These are phyloP conservation scores for Sclerospora graminicola DNA, from an alignment of 352 stramenopile genomes.

Conservation along the genomic window DNA sequence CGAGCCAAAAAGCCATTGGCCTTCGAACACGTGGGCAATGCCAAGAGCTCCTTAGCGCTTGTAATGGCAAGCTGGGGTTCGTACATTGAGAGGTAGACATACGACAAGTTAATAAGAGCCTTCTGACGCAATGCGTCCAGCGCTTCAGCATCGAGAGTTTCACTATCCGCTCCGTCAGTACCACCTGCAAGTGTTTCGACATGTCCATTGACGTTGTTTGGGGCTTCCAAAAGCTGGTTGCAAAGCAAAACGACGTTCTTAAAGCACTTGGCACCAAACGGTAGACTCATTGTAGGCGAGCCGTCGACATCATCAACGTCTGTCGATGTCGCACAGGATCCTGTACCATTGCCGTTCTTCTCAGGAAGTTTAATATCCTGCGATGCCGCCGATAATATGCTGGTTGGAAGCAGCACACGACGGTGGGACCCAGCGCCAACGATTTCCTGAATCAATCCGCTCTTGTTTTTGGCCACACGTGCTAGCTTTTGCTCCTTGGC, in stretches of 20 bases:
- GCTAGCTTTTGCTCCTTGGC: conserved; percentile 57
- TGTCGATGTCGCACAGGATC: conserved; percentile 13
- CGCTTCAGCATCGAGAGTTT: conserved; percentile 33
- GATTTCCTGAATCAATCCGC: conserved; percentile 67
- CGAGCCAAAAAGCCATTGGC: conserved; percentile 69
- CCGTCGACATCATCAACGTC: conserved; percentile 27
- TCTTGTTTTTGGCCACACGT: conserved; percentile 62
- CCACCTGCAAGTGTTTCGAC: conserved; percentile 5
- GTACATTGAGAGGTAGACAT: conserved; percentile 87
- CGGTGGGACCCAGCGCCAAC: conserved; percentile 71
- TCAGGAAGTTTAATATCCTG: conserved; percentile 59
- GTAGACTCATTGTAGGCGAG: conserved; percentile 69
- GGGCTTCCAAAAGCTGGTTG: conserved; percentile 56
- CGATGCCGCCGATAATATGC: conserved; percentile 40
- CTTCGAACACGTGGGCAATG: conserved; percentile 56
- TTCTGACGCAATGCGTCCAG: conserved; percentile 75
- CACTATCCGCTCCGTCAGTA: conserved; percentile 15
- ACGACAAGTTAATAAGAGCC: conserved; percentile 79
- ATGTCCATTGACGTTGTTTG: conserved; percentile 20
- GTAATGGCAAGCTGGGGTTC: conserved; percentile 83
- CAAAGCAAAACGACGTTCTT: conserved; percentile 80
- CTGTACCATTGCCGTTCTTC: conserved; percentile 39
- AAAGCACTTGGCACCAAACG: conserved; percentile 82
- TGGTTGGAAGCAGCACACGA: conserved; percentile 71
- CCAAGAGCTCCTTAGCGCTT: conserved; percentile 70